Conservation (phyloP, 1,284 basidiomycete species). For the Cryptococcus maquisensis region DNA sequence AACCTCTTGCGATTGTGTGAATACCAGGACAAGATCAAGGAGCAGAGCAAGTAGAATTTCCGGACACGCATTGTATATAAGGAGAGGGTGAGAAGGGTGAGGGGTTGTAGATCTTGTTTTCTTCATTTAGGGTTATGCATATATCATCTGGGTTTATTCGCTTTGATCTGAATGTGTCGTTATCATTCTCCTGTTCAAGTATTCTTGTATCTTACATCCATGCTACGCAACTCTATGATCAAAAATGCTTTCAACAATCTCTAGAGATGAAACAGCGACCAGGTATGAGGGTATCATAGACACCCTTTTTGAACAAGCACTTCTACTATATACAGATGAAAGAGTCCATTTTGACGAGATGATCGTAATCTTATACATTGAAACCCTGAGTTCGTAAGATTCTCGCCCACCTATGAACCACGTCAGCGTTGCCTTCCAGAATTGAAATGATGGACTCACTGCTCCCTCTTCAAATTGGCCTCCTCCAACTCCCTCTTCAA, state of each 20-base stretch:
- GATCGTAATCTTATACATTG: neutral
- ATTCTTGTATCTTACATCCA: no score
- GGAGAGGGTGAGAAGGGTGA: neutral
- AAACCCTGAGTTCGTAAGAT: constrained; percentile 60
- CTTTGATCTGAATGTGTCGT: no score
- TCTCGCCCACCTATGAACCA: constrained; percentile 57
- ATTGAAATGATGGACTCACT: constrained; percentile 56
- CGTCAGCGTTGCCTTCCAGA: neutral
- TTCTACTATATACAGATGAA: neutral
- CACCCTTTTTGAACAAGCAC: neutral
- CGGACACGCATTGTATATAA: neutral
- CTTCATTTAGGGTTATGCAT: neutral
- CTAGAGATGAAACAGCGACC: no score
- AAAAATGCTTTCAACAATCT: no score
- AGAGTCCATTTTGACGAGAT: neutral
- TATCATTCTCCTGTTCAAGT: no score
- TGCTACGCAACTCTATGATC: no score
- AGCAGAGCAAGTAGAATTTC: constrained; percentile 2
- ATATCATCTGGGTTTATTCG: neutral
- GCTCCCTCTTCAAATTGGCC: constrained; percentile 67
- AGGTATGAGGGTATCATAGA: neutral
- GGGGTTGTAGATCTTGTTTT: neutral
- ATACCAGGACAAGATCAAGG: constrained; percentile 55
- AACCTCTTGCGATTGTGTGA: constrained; percentile 78
- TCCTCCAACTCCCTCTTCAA: constrained; percentile 68